phyloP scores from a whole-genome alignment of 1,284 basidiomycete species.

The Mycena citricolor region DNA sequence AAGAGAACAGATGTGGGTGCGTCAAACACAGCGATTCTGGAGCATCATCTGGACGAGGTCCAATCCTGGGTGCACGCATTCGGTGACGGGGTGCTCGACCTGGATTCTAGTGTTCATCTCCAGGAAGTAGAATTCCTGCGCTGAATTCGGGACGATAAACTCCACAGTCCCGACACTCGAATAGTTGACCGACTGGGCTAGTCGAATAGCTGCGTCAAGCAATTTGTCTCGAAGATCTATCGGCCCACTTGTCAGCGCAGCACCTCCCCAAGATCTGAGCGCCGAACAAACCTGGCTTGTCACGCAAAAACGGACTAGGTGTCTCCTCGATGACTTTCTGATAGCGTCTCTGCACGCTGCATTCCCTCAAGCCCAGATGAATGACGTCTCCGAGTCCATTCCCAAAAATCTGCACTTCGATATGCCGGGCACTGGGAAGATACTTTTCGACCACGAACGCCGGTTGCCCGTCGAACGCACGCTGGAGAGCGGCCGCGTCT shows the following conservation, averaged over 20 bases:
- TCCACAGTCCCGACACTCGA: constrained; percentile 68
- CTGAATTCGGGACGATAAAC: constrained; percentile 61
- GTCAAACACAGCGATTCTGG: constrained; percentile 36
- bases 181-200: constrained; percentile 55
- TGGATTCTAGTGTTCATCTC: constrained; percentile 77
- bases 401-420: constrained; percentile 74
- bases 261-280: neutral
- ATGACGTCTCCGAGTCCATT: constrained; percentile 58
- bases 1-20: constrained; percentile 35
- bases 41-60: constrained; percentile 73
- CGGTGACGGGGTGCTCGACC: constrained; percentile 74
- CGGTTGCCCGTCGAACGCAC: constrained; percentile 39
- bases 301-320: constrained; percentile 51
- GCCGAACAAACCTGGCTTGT: constrained; percentile 36
- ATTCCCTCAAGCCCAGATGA: constrained; percentile 73
- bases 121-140: constrained; percentile 64
- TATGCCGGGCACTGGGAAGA: constrained; percentile 54
- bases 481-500: constrained; percentile 39
- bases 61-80: constrained; percentile 53
- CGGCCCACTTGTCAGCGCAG: constrained; percentile 72
- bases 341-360: constrained; percentile 67
- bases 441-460: constrained; percentile 65
- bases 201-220: constrained; percentile 50
- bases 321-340: constrained; percentile 78
- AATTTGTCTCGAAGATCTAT: constrained; percentile 46